phyloP scores from a whole-genome alignment of 768 basidiomycete genomes.

The Daedaleopsis nitida region DNA sequence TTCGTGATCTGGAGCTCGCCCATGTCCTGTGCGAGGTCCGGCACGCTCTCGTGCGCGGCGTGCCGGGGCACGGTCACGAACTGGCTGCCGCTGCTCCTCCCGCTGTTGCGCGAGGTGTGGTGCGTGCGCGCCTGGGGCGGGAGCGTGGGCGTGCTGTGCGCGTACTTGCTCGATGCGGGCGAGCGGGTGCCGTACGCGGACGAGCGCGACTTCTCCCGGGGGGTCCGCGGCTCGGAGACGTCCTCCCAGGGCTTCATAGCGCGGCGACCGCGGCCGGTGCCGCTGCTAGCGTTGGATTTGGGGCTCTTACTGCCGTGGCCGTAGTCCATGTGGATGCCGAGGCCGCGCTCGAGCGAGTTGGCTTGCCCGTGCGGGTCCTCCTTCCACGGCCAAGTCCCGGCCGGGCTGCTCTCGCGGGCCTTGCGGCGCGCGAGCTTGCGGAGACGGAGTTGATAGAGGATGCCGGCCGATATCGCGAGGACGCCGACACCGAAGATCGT shows the following conservation, averaged over 20 bases:
- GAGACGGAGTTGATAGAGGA: conserved; percentile 29
- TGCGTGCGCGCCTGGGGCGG: conserved; percentile 11
- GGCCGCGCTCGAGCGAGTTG: conserved; percentile 5
- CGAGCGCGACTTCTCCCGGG: background rate
- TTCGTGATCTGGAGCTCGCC: conserved; percentile 53
- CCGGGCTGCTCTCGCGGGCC: conserved; percentile 6
- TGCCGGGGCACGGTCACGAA: conserved; percentile 27
- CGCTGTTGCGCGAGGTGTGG: background rate
- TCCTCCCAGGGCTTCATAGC: background rate
- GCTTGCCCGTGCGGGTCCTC: conserved; percentile 4
- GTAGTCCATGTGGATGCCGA: conserved; percentile 4
- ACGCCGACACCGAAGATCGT: too few species aligned
- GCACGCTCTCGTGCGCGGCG: conserved; percentile 28
- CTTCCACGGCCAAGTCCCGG: conserved; percentile 24
- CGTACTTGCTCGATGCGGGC: background rate
- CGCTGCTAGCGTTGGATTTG: background rate
- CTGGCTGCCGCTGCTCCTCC: conserved; percentile 12
- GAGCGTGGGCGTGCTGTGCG: background rate
- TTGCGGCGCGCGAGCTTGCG: conserved; percentile 20
- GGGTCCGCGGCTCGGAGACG: too few species aligned
- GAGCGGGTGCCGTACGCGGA: conserved; percentile 4
- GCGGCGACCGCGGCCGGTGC: background rate
- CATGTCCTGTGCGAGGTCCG: conserved; percentile 36
- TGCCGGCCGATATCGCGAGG: background rate
- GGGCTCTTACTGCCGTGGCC: background rate